Conservation (phyloP, 2,329 filamentous ascomycete species). For the Anthostomella pinea region DNA sequence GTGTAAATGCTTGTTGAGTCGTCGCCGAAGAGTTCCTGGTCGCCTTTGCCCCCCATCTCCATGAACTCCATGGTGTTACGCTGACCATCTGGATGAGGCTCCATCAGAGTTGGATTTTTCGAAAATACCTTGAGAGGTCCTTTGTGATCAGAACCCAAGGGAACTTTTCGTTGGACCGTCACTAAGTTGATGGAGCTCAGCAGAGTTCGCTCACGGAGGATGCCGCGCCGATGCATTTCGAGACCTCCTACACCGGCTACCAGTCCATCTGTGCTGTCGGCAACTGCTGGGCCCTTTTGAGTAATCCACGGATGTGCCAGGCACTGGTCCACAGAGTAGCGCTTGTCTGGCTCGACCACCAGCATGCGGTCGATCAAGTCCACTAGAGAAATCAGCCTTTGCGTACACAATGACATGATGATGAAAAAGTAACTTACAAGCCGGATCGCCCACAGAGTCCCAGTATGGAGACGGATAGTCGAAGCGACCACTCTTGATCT, state of each 20-base stretch:
- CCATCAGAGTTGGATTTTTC: constrained; percentile 63
- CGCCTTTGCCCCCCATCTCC: constrained; percentile 80
- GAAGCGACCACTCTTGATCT: constrained; percentile 85
- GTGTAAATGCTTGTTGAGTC: constrained; percentile 54
- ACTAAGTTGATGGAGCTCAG: constrained; percentile 80
- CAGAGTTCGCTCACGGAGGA: constrained; percentile 79
- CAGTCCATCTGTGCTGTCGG: constrained; percentile 88
- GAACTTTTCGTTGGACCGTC: constrained; percentile 49
- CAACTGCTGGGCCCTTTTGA: constrained; percentile 55
- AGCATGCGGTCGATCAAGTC: constrained; percentile 96
- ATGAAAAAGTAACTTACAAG: constrained; percentile 47
- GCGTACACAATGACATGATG: background rate
- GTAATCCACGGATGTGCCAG: constrained; percentile 89
- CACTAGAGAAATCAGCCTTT: constrained; percentile 41
- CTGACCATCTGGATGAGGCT: constrained; percentile 65
- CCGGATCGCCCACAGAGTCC: constrained; percentile 83
- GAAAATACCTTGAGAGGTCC: constrained; percentile 69
- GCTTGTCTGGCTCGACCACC: constrained; percentile 76
- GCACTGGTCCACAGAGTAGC: constrained; percentile 88
- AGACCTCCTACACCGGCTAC: constrained; percentile 81
- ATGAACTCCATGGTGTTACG: constrained; percentile 75
- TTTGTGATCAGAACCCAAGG: constrained; percentile 55
- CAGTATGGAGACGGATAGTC: constrained; percentile 97
- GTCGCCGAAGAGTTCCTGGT: constrained; percentile 71
- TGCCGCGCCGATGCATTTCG: constrained; percentile 79